Conservation (phyloP, 2,329 filamentous ascomycete genomes). For the Ophiocordyceps camponoti-rufipedis region DNA sequence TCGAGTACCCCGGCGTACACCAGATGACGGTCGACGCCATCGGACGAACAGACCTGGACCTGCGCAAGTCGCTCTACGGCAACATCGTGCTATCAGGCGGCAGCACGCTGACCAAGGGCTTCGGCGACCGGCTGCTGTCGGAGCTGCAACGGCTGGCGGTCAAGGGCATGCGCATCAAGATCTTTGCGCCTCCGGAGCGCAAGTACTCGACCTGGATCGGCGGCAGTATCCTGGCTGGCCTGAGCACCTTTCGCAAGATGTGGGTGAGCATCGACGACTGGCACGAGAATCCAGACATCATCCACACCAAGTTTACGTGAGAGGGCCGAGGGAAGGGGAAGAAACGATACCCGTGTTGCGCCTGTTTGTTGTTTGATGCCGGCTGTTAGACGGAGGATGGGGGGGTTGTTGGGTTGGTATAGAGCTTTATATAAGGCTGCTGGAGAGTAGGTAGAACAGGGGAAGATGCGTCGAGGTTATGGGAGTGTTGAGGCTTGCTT, state of each 20-base stretch:
- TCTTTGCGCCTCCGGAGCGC: conserved; percentile 90
- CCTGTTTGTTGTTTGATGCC: no score
- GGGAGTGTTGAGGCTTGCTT: no score
- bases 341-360: no score
- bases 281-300: conserved; percentile 98
- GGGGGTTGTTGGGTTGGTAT: no score
- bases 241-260: conserved; percentile 99
- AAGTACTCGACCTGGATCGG: conserved; percentile 99
- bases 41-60: conserved; percentile 83
- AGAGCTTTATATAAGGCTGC: no score
- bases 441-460: no score
- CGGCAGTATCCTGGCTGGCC: conserved; percentile 84
- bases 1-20: conserved; percentile 92
- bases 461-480: no score
- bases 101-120: conserved; percentile 90
- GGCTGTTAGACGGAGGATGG: background rate
- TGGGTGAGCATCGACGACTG: conserved; percentile 99
- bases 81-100: conserved; percentile 96
- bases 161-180: conserved; percentile 99
- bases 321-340: background rate
- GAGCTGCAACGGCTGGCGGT: conserved; percentile 89
- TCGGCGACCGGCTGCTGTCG: conserved; percentile 77
- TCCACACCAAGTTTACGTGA: conserved; percentile 91
- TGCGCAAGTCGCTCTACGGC: conserved; percentile 82
- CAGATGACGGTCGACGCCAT: conserved; percentile 97